Percentiles rank a stretch among this genome's conserved stretches.
phyloP scores from a whole-genome alignment of 2,329 filamentous ascomycete genomes.

The Botrytis fabae region DNA sequence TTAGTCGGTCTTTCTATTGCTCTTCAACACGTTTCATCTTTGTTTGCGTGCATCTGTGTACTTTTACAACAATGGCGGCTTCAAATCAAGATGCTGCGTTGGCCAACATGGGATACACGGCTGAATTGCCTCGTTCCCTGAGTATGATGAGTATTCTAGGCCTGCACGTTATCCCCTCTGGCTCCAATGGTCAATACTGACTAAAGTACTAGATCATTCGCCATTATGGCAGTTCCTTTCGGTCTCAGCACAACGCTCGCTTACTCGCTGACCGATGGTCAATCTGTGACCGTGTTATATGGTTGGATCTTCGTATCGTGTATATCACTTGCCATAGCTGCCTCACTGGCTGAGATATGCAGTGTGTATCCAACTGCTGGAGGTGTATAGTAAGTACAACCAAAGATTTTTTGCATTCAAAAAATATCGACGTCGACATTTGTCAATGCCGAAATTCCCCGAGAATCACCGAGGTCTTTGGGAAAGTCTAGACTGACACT shows the following conservation, averaged over 20 bases:
- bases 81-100: conserved; percentile 21
- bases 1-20: neutral
- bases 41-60: neutral
- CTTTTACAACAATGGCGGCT: conserved; percentile 1
- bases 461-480: neutral
- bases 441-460: conserved; percentile 10
- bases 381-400: conserved; percentile 54
- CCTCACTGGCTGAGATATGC: conserved; percentile 68
- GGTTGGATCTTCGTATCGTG: conserved; percentile 68
- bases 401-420: neutral
- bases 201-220: conserved; percentile 54
- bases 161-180: conserved; percentile 33
- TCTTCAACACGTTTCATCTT: neutral
- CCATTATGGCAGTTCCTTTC: conserved; percentile 64
- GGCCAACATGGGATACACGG: conserved; percentile 60
- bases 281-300: conserved; percentile 68
- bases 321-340: conserved; percentile 63
- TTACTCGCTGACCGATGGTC: conserved; percentile 67
- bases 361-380: conserved; percentile 68
- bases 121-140: conserved; percentile 64
- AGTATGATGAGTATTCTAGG: conserved; percentile 71
- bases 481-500: conserved; percentile 11
- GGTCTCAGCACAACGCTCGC: conserved; percentile 64
- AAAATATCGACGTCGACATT: neutral
- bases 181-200: conserved; percentile 26